phyloP scores from a whole-genome alignment of 2,329 filamentous ascomycete genomes.

The Hypoxylon sp. region DNA sequence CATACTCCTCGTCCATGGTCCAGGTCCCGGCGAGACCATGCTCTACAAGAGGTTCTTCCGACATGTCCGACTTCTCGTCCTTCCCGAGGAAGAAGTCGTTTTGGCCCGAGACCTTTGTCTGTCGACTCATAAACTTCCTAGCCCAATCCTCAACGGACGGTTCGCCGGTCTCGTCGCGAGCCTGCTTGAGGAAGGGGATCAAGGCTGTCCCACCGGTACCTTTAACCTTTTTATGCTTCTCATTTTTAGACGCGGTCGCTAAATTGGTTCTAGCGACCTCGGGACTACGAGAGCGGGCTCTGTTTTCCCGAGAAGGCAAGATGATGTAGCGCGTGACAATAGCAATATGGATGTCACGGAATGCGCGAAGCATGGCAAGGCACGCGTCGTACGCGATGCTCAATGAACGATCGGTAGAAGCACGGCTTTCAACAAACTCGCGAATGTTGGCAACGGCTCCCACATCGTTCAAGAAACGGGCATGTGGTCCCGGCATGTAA shows the following conservation, averaged over 20 bases:
- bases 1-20: constrained; percentile 87
- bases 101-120: constrained; percentile 64
- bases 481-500: constrained; percentile 96
- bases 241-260: constrained; percentile 68
- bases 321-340: constrained; percentile 98
- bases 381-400: constrained; percentile 91
- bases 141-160: constrained; percentile 82
- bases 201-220: constrained; percentile 95
- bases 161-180: constrained; percentile 94
- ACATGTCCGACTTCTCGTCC: constrained; percentile 57
- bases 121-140: constrained; percentile 69
- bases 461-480: constrained; percentile 88
- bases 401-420: constrained; percentile 72
- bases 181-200: constrained; percentile 97
- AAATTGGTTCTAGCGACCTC: constrained; percentile 73
- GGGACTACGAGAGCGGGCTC: constrained; percentile 72
- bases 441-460: constrained; percentile 87
- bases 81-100: constrained; percentile 73
- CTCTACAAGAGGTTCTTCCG: constrained; percentile 52
- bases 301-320: constrained; percentile 83
- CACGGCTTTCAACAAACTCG: constrained; percentile 78
- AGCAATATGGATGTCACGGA: constrained; percentile 95
- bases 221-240: constrained; percentile 74
- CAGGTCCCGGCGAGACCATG: constrained; percentile 84
- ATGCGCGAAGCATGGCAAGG: constrained; percentile 74